Base-by-base conservation (phyloP, 257 asterid genomes). In the Solanum acaule region DNA sequence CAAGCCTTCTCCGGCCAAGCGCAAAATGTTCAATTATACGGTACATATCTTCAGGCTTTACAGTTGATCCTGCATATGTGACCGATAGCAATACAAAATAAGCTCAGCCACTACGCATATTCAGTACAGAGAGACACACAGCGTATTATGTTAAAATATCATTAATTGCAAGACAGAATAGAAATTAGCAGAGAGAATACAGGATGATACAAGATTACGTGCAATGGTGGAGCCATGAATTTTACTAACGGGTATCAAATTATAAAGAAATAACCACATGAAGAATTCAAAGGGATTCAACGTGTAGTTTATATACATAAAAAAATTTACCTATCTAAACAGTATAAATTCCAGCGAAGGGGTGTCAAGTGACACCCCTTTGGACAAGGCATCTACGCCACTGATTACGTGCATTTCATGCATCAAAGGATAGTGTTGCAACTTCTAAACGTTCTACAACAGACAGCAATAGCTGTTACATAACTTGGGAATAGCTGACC, bases 1-100 rank as follows among this genome's bases (percentile, higher is more conserved):
- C 99, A 87, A 97, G 98, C 93, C 99, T 92, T 92, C 99, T 94
- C 88, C 98, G 94, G 56, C 99, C 99, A 89, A 97, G 99, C 37
- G 99, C 98, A 93, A 97, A 97, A 92, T 97, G 99, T 92, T 97
- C 99, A 72, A 97, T 84, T 91, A 97, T 97, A n/a, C 98, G 93
- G 88, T 97, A 94, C 99, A 96, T 96, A 90, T 97, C 99, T 93
- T 96, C 99, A 67, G 99, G 99, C 92, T 97, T 97, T 90, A 98
- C 98, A 42, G 98, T 97, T 33, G 98, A 96, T 83, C 99, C 99
- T 97, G 86, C 86, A 86, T 75, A 46, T 85, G 84, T 72, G 86
- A 93, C 86, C 70, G 63, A 65, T 44, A 44, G 34, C 83, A 25
- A 13, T 72, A 35, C 38, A 70, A 44, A 86, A 86, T 29, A 63